phyloP scores from a whole-genome alignment of 1,139 yeast genomes.

The Suhomyces wounanorum region DNA sequence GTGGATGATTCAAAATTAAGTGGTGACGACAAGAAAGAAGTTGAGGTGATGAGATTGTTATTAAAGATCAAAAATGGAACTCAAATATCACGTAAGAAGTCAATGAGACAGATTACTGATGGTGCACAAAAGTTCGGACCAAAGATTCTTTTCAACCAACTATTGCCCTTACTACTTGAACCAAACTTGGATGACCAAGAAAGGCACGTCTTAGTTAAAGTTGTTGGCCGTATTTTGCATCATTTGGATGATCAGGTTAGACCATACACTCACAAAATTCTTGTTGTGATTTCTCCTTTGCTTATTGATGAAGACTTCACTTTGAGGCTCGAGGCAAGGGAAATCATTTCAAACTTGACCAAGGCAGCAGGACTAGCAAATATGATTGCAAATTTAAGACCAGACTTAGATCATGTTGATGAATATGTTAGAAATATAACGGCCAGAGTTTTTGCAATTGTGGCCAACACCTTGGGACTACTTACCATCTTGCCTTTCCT shows the following conservation, averaged over 20 bases:
- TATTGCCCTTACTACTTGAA: constrained; percentile 75
- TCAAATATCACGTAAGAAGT: constrained; percentile 64
- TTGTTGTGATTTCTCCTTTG: constrained; percentile 77
- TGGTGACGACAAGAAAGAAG: constrained; percentile 57
- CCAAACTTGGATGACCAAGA: constrained; percentile 78
- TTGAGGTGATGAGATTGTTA: constrained; percentile 63
- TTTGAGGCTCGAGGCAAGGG: constrained; percentile 77
- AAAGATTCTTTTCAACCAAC: constrained; percentile 61
- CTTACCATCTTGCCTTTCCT: constrained; percentile 74
- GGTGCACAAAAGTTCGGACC: constrained; percentile 71
- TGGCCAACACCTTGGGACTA: constrained; percentile 78
- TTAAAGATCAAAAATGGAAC: constrained; percentile 78
- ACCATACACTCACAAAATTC: constrained; percentile 73
- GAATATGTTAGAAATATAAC: constrained; percentile 80
- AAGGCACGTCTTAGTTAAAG: constrained; percentile 76
- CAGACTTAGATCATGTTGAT: constrained; percentile 81
- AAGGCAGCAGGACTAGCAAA: constrained; percentile 82
- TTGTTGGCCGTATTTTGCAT: constrained; percentile 67
- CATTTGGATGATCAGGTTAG: constrained; percentile 64
- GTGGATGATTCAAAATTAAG: constrained; percentile 37
- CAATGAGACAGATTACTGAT: constrained; percentile 68
- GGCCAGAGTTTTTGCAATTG: constrained; percentile 81
- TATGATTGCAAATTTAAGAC: constrained; percentile 74
- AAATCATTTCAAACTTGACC: constrained; percentile 70
- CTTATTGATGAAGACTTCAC: constrained; percentile 77